Conservation (phyloP, 148 eudicot species). For the Selenicereus undatus region DNA sequence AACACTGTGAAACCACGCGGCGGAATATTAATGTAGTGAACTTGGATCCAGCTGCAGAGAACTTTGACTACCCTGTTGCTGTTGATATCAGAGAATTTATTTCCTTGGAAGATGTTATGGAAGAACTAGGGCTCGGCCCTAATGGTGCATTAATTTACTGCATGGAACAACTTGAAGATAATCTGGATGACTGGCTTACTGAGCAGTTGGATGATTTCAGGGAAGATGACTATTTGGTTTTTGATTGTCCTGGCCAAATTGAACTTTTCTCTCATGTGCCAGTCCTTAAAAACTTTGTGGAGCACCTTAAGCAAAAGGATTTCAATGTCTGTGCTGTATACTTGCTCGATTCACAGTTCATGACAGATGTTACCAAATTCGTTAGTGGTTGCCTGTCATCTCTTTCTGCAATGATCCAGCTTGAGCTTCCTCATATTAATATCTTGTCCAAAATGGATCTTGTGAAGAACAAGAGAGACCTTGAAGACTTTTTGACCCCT, state of each 20-base stretch:
- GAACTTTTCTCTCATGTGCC: conserved; percentile 96
- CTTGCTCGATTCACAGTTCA: conserved; percentile 95
- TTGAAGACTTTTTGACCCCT: conserved; percentile 77
- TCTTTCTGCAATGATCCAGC: conserved; percentile 95
- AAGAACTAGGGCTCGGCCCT: conserved; percentile 86
- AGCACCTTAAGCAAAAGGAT: conserved; percentile 73
- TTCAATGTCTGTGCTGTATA: conserved; percentile 91
- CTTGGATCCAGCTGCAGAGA: conserved; percentile 94
- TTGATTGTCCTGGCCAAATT: conserved; percentile 97
- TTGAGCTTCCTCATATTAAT: conserved; percentile 82
- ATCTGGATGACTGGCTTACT: conserved; percentile 82
- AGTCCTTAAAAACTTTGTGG: conserved; percentile 86
- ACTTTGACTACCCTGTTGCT: conserved; percentile 90
- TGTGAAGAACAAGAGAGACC: conserved; percentile 70
- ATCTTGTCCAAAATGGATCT: conserved; percentile 96
- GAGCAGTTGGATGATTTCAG: conserved; percentile 77
- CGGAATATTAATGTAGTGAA: conserved; percentile 72
- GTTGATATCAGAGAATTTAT: conserved; percentile 83
- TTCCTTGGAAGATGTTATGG: conserved; percentile 94
- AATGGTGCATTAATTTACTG: conserved; percentile 91
- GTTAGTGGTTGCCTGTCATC: conserved; percentile 96
- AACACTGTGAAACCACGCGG: conserved; percentile 66
- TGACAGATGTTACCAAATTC: conserved; percentile 96
- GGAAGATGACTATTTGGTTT: conserved; percentile 90
- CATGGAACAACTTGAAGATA: conserved; percentile 96